Evolutionary conservation across 306 rosid genomes (phyloP), one percentile per base, ranked within the genome.

Genomic region (Casuarina glauca): DNA sequence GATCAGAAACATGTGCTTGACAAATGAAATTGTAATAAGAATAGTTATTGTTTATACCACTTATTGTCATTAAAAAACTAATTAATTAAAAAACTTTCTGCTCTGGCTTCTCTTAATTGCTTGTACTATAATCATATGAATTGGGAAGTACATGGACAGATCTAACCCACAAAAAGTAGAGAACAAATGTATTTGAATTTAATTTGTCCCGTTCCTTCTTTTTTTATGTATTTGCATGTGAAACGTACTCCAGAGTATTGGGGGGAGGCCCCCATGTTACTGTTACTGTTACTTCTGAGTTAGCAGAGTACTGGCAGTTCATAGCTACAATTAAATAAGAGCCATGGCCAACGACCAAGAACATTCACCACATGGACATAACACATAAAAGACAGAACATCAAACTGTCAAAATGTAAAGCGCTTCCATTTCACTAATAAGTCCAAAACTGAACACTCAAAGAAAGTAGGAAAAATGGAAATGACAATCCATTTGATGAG

Each of bases 1-100:
- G 75, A 75, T 75, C 75, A 54, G 35, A 79, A 75, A 70, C 86
- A 79, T 13, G 80, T 78, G 86, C 71, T 7, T 74, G 11, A 43
- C 1, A 8, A 62, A 9, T 36, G 42, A 13, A 35, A 36, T 4
- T 67, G 44, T 19, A 20, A 20, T 5, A 26, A 57, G 0, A 20
- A n/a, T 10, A 26, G 32, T n/a, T 20, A 19, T 57, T 32, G 7
- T 45, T 57, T 19, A 57, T 19, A 7, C 26, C 8, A 6, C 26
- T 57, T n/a, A 57, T 57, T 20, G 63, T 57, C 63, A 57, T 5
- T 5, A 10, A 3, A 57, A 36, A 1, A 57, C 35, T 20, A n/a
- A 3, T 20, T 57, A 45, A 45, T 57, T 57, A 5, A 57, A 12
- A 4, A 54, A 17, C 32, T 61, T 46, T 62, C n/a, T 46, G 38